Evolutionary conservation across 2,329 filamentous ascomycete species (phyloP).

Genomic region (Zasmidium angulare): DNA sequence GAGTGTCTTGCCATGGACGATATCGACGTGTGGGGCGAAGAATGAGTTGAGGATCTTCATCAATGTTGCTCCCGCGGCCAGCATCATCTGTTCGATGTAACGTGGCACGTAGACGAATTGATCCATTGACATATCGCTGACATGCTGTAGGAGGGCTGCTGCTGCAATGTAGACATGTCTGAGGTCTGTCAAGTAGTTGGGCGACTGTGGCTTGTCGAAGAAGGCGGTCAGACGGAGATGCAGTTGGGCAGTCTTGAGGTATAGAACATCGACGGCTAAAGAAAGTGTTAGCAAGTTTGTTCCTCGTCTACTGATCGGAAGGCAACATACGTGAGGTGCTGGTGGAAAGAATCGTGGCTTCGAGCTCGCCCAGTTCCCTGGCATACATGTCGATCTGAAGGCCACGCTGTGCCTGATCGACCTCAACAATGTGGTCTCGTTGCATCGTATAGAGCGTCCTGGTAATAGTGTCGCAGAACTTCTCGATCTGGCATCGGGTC

Average conservation of each 20-base stretch:
- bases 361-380: constrained; percentile 38
- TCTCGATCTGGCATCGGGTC: constrained; percentile 68
- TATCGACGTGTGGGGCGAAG: constrained; percentile 71
- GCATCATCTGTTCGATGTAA: constrained; percentile 81
- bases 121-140: constrained; percentile 59
- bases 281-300: constrained; percentile 53
- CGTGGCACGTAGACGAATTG: constrained; percentile 65
- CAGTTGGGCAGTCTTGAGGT: constrained; percentile 70
- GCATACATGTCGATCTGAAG: constrained; percentile 39
- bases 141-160: constrained; percentile 67
- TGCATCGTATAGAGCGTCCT: constrained; percentile 78
- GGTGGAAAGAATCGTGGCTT: constrained; percentile 36
- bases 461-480: constrained; percentile 74
- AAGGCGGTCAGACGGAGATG: constrained; percentile 78
- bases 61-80: constrained; percentile 75
- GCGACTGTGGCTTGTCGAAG: constrained; percentile 73
- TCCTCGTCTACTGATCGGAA: background rate
- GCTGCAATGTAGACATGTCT: constrained; percentile 74
- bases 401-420: constrained; percentile 37
- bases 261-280: constrained; percentile 54
- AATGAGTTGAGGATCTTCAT: constrained; percentile 75
- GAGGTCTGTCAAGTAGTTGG: constrained; percentile 71
- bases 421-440: constrained; percentile 64
- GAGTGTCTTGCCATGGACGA: constrained; percentile 63
- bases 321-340: constrained; percentile 28